Base-by-base conservation (phyloP, 2,329 filamentous ascomycete species). In the Pseudocercospora eumusae region DNA sequence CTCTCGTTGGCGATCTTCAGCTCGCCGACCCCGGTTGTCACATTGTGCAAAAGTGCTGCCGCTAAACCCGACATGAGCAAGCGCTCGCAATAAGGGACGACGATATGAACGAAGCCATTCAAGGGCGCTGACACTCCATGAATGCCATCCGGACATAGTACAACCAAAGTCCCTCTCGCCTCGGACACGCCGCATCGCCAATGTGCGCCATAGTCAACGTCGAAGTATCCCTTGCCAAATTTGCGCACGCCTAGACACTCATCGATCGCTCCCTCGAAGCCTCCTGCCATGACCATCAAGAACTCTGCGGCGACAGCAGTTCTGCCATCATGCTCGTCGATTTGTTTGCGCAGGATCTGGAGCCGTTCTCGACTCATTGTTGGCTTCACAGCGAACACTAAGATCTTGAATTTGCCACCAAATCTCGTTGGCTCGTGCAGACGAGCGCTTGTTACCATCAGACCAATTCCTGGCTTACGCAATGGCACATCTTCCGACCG, bases 191-290 rank as follows among this genome's bases (percentile, higher is more conserved):
- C 73, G 59, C 77, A 78, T 18, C 72, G 68, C 21, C 59, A 36
- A n/a, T 36, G 33, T 13, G 33, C 15, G 33, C 33, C 44, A 64
- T 70, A 57, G 25, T 73, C 66, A 4, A 59, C 57, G 59, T 77
- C 75, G 61, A 75, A 78, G 20, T 74, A 77, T 1, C 74, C 72
- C n/a, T 70, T 69, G 1, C 76, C 76, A 60, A 76, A 71, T 1
- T 63, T 68, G 36, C 64, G 45, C 9, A 74, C 63, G 31, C 74
- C 77, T n/a, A 78, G 71, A 31, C 72, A 64, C 15, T 72, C 70
- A 60, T 77, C 76, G 20, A 73, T 64, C 31, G 72, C 74, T 44
- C 73, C 74, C 36, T 68, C 75, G 15, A 74, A 73, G 15, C 68
- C 70, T 6, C 67, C 70, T 6, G 66, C 62, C 11, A 71, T 61